Evolutionary conservation across 106 monocot species (phyloP).

Genomic region (Platanthera zijinensis): DNA sequence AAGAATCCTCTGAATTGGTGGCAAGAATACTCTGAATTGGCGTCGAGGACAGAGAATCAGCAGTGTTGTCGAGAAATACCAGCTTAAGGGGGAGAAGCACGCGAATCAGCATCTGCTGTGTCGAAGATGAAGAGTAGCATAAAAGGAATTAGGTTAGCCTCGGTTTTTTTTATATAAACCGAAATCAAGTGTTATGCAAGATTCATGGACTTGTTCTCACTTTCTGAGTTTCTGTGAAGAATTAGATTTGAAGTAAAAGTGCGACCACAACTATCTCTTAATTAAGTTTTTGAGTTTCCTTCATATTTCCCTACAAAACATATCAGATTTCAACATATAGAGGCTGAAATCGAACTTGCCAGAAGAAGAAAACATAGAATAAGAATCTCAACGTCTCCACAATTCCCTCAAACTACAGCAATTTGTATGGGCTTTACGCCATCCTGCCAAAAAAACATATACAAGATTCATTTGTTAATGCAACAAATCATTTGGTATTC

Average conservation of each 20-base stretch:
- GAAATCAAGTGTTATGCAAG: too few relatives aligned
- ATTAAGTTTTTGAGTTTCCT: conserved; percentile 15
- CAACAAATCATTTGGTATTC: background rate
- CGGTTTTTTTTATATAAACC: too few relatives aligned
- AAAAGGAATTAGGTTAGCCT: too few relatives aligned
- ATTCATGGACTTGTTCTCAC: too few relatives aligned
- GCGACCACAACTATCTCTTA: conserved; percentile 44
- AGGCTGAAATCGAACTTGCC: background rate
- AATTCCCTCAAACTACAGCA: conserved; percentile 72
- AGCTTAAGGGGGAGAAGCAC: too few relatives aligned
- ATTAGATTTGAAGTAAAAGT: background rate
- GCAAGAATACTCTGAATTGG: too few relatives aligned
- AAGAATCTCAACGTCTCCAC: conserved; percentile 58
- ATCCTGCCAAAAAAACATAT: conserved; percentile 40
- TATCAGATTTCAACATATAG: background rate
- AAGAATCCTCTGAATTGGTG: too few relatives aligned
- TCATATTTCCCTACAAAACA: conserved; percentile 35
- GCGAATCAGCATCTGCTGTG: too few relatives aligned
- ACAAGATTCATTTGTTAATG: background rate
- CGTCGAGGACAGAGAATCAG: too few relatives aligned
- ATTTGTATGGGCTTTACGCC: conserved; percentile 80
- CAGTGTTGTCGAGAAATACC: too few relatives aligned
- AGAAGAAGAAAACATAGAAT: background rate
- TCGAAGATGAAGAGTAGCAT: too few relatives aligned
- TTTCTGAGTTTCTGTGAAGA: too few relatives aligned